Evolutionary conservation across 768 basidiomycete genomes (phyloP).

Genomic region (Sporobolomyces phaffii): DNA sequence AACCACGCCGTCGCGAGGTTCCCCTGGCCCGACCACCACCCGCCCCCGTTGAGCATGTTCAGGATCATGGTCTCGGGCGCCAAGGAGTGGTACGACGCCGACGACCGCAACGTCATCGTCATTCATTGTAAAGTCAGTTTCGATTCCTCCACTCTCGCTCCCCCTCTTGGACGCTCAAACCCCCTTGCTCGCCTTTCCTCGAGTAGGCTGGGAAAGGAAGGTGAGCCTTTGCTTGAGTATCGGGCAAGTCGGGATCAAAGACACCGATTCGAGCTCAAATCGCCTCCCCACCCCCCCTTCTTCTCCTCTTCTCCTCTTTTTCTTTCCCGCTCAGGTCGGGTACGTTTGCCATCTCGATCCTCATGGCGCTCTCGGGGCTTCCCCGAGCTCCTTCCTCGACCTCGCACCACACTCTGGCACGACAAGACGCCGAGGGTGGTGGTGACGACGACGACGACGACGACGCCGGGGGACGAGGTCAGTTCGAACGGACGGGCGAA

Average conservation of each 20-base stretch:
- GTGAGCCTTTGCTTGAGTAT: too few species aligned
- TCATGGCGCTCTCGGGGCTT: conserved; percentile 57
- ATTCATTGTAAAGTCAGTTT: conserved; percentile 72
- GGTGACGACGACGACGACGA: conserved; percentile 51
- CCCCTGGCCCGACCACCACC: conserved; percentile 89
- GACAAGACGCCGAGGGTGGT: too few species aligned
- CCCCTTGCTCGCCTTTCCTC: neutral
- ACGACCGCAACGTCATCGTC: conserved; percentile 64
- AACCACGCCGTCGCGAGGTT: conserved; percentile 51
- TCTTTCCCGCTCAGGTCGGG: conserved; percentile 56
- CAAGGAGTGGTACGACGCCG: conserved; percentile 62
- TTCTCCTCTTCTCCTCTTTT: too few species aligned
- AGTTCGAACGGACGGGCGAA: conserved; percentile 53
- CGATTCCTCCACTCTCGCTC: conserved; percentile 3
- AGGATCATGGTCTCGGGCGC: conserved; percentile 70
- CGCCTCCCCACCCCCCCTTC: neutral
- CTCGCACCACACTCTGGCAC: neutral
- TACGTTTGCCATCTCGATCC: conserved; percentile 74
- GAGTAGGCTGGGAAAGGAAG: conserved; percentile 38
- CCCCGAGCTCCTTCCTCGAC: conserved; percentile 52
- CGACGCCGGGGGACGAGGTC: neutral
- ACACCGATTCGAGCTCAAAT: neutral
- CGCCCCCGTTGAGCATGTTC: conserved; percentile 69
- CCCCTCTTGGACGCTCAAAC: neutral
- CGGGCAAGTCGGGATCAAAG: too few species aligned